Evolutionary conservation across 176 grass and related monocot genomes (phyloP).

Genomic region (Microstegium vimineum): DNA sequence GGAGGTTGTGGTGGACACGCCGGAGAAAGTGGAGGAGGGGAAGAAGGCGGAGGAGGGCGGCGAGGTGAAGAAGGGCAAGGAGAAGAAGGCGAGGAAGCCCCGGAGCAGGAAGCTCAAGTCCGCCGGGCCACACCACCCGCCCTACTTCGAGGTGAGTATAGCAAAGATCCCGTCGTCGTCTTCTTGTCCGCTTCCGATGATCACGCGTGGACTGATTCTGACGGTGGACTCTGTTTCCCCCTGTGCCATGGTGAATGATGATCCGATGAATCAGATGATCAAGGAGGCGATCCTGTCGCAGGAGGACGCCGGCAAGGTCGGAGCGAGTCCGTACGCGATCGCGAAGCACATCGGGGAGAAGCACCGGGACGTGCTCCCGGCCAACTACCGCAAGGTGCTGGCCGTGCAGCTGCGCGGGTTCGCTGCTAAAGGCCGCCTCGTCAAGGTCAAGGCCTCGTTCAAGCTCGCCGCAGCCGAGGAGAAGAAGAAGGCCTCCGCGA

Average conservation of each 20-base stretch:
- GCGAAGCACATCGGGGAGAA: slow-evolving; percentile 74
- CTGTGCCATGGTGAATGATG: not conserved
- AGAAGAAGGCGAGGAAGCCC: slow-evolving; percentile 37
- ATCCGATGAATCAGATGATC: slow-evolving; percentile 68
- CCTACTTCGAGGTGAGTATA: slow-evolving; percentile 85
- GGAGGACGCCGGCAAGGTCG: slow-evolving; percentile 50
- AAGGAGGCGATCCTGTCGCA: slow-evolving; percentile 74
- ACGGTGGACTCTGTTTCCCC: not conserved
- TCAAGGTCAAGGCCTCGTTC: slow-evolving; percentile 81
- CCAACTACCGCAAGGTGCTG: slow-evolving; percentile 85
- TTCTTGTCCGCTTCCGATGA: not conserved
- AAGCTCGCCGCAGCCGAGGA: slow-evolving; percentile 49
- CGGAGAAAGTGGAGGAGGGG: not conserved
- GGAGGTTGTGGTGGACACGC: not conserved
- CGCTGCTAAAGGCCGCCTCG: slow-evolving; percentile 64
- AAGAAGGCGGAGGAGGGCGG: not conserved
- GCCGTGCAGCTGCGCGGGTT: slow-evolving; percentile 74
- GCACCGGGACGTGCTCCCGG: slow-evolving; percentile 61
- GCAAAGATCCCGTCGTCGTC: not conserved
- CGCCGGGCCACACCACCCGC: slow-evolving; percentile 52
- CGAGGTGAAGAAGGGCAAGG: not conserved
- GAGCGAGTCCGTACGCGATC: slow-evolving; percentile 71
- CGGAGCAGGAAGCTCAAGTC: slow-evolving; percentile 45
- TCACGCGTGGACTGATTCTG: not conserved
- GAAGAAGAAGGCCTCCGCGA: slow-evolving; percentile 6